Evolutionary conservation across 2,329 filamentous ascomycete species (phyloP), one percentile per base, ranked within the genome.

Genomic region (Neoascochyta sp.): DNA sequence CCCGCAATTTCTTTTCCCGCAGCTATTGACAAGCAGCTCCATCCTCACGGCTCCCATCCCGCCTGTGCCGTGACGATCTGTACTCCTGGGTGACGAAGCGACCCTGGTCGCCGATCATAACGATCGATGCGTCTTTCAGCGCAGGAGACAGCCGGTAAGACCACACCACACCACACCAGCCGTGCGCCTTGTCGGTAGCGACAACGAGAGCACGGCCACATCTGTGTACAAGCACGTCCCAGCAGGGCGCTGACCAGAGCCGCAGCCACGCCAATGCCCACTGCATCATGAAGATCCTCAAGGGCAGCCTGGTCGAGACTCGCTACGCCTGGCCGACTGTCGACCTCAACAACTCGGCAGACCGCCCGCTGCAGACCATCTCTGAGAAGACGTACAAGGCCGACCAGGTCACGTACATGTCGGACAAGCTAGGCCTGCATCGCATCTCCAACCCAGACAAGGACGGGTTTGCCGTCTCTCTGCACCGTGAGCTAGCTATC

Each of bases 281-380:
- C 61, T 95, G 89, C 64, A 70, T 95, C 49, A 95, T 95, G 86
- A 94, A 81, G 63, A 80, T 90, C 45, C 74, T 95, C 41, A 80
- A 79, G 47, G 89, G 89, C 24, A 75, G 71, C 40, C 69, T 95
- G 38, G 84, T 79, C 48, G 89, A 95, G 68, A 89, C 85, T 11
- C 76, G 86, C 37, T 95, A 86, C 63, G 74, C 75, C 29, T 88
- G 84, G 66, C 88, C 88, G 2, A 60, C 62, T 33, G 57, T 62
- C 29, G 60, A 60, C 24, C 55, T 68, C 27, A 64, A 70, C 27
- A 67, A 73, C 27, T 67, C 64, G 19, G 56, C 69, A 32, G 43
- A 53, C 4, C 62, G 69, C 5, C 78, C 80, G 3, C 80, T 84
- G 63, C 57, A 69, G 37, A 63, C 84, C 34, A 81, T 80, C 43